Base-by-base conservation (phyloP, 371 early-diverging fungal genomes). In the Lichtheimia ramosa region DNA sequence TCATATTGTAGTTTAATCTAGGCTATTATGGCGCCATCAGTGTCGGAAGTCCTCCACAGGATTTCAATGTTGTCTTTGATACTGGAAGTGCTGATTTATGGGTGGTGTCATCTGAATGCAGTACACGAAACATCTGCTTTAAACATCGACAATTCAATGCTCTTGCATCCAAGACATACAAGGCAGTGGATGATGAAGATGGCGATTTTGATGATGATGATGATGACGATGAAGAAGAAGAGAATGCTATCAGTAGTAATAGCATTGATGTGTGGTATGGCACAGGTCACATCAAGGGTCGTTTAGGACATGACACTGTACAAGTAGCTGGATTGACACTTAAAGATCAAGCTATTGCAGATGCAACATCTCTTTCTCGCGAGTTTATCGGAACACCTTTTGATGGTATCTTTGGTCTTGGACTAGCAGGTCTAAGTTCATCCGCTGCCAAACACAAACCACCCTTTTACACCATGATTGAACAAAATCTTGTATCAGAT, bases 31-130 rank as follows among this genome's bases (percentile, higher is more conserved):
- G 89, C 21, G 73, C 71, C 39, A 75, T 89, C 12, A 56, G 68
- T 15, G 58, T 92, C 1, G 92, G 92, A 4, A 80, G 83, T 5
- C 92, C 92, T 7, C 81, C 87, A 1, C 89, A 91, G 59, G 59
- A 24, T 23, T 86, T 91, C 60, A 71, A 79, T 20, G 82, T 91
- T 5, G 76, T 89, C 5, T 89, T 92, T 63, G 92, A 92, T 59
- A 92, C 92, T 0, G 92, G 91, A 0, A 89, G 89, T 23, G 75
- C 87, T 23, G 86, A 91, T 56, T 58, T 89, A 42, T 91, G 92
- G 92, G 95, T 98, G n/a, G 96, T 97, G 0, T 94, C 94, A 15
- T 87, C 90, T 2, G 79, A 88, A 57, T 97, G 98, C 81, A 65
- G 72, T 25, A 90, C 90, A 1, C 89, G 90, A 49, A 89, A 92